A percentile compares a stretch with the other conserved stretches of the same genome.
These are phyloP conservation scores for Triticum monococcum DNA, from an alignment of 176 grass and related monocot genomes.

Conservation along the genomic window DNA sequence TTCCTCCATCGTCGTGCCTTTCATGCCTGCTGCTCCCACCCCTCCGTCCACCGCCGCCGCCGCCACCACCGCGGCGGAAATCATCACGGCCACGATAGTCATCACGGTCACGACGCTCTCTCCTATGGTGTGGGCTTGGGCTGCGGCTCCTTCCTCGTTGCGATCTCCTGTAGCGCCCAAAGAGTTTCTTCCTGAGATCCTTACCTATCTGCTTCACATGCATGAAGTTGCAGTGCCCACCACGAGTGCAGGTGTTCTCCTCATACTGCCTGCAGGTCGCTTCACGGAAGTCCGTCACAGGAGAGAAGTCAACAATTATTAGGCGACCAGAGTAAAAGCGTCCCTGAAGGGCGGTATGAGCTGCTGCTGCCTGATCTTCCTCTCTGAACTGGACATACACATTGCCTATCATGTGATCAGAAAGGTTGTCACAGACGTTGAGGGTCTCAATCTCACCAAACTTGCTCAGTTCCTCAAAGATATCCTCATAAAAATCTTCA, in stretches of 20 bases:
- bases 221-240: constrained; percentile 50
- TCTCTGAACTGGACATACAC: constrained; percentile 52
- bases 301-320: constrained; percentile 50
- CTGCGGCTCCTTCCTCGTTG: constrained; percentile 40
- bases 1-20: constrained; percentile 43
- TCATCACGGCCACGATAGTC: constrained; percentile 26
- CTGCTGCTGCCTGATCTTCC: constrained; percentile 55
- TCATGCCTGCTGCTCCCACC: constrained; percentile 53
- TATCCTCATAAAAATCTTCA: constrained; percentile 52
- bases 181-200: constrained; percentile 44
- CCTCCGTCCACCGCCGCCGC: constrained; percentile 23
- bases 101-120: constrained; percentile 39
- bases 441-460: constrained; percentile 56
- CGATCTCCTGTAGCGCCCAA: constrained; percentile 35
- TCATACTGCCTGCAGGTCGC: constrained; percentile 46
- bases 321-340: constrained; percentile 46
- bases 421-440: constrained; percentile 43
- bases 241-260: constrained; percentile 48
- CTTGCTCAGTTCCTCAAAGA: constrained; percentile 55
- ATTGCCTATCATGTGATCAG: constrained; percentile 56
- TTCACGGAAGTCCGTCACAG: constrained; percentile 55
- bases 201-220: constrained; percentile 48
- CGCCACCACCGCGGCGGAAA: constrained; percentile 20
- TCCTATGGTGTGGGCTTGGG: constrained; percentile 33
- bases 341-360: constrained; percentile 40